Base-by-base conservation (phyloP, 2,329 filamentous ascomycete species). In the Colletotrichum musae region DNA sequence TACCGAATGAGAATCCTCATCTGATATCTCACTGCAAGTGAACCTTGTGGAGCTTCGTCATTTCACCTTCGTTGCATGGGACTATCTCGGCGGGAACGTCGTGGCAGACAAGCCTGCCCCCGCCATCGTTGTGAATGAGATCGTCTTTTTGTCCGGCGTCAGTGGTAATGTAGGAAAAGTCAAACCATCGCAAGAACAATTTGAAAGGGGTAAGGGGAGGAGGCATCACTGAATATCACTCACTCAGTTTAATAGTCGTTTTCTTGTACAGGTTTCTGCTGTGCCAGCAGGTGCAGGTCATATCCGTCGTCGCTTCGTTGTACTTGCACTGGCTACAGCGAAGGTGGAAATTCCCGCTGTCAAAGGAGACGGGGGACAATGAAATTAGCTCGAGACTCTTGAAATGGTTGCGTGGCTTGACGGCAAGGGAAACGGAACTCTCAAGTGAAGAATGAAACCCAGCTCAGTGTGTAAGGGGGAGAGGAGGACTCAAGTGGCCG, bases 311-410 rank as follows among this genome's bases (percentile, higher is more conserved):
- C 5, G n/a, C 28, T n/a, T 18, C 26, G 1, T 47, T 15, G 43
- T 58, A 58, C 21, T 28, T 12, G 1, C 56, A 58, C 2, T 47
- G 10, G 16, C n/a, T 16, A 7, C 56, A 58, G 24, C 39, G 47
- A 1, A 28, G 47, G 16, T 43, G 39, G 36, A 58, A 48, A 15
- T 28, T 47, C 47, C 56, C 56, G 15, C 56, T 58, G 32, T 36
- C 7, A 12, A 36, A 12, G 32, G 18, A 7, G 15, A 21, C n/a
- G 5, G 0, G 24, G 28, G 15, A 21, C 6, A 13, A 4, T 10
- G 3, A 21, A 9, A 6, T 48, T 18, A 47, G 43, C 13, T 6
- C 16, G 5, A 24, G 18, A 18, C 45, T 15, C 13, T 28, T 6
- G 48, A 12, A 9, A 6, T 52, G 10, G 5, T 1, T 43, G 6